These are phyloP conservation scores for Hordeum marinum DNA, from an alignment of 176 grass and related monocot species.

Conservation along the genomic window DNA sequence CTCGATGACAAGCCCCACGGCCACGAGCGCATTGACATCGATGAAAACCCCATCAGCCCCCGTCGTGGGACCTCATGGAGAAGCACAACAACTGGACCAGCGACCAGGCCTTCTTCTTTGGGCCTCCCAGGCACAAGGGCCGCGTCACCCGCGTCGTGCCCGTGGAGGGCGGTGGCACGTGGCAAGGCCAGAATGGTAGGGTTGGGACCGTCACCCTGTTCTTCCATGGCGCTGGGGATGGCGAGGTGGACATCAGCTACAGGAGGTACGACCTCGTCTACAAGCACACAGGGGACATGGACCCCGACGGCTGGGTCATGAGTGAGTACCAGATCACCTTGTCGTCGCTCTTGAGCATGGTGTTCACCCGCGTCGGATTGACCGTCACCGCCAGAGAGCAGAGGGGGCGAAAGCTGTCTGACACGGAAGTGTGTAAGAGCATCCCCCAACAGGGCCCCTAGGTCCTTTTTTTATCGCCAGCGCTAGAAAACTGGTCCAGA, in stretches of 20 bases:
- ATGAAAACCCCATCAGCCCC: conserved; percentile 1
- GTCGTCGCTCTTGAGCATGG: background rate
- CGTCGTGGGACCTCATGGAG: conserved; percentile 7
- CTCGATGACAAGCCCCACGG: background rate
- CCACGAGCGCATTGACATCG: background rate
- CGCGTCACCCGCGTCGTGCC: background rate
- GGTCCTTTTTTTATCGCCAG: too few relatives aligned
- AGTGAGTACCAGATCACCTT: background rate
- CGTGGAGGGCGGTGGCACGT: background rate
- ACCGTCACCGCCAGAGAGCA: background rate
- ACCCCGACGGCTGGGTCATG: background rate
- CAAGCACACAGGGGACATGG: background rate
- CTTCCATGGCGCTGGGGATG: background rate
- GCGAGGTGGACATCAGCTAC: background rate
- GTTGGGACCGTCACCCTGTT: background rate
- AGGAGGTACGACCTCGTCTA: background rate
- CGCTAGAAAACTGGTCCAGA: too few relatives aligned
- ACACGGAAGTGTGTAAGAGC: background rate
- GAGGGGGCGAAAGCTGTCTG: background rate
- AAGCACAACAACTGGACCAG: background rate
- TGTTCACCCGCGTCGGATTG: background rate
- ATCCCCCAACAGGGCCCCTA: too few relatives aligned
- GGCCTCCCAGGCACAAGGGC: background rate
- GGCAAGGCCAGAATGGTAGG: background rate
- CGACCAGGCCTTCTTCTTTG: conserved; percentile 18